A percentile compares a stretch with the other conserved stretches of the same genome.
Evolutionary conservation across 2,329 filamentous ascomycete genomes (phyloP).

Genomic region (Cyphellophora attinorum): DNA sequence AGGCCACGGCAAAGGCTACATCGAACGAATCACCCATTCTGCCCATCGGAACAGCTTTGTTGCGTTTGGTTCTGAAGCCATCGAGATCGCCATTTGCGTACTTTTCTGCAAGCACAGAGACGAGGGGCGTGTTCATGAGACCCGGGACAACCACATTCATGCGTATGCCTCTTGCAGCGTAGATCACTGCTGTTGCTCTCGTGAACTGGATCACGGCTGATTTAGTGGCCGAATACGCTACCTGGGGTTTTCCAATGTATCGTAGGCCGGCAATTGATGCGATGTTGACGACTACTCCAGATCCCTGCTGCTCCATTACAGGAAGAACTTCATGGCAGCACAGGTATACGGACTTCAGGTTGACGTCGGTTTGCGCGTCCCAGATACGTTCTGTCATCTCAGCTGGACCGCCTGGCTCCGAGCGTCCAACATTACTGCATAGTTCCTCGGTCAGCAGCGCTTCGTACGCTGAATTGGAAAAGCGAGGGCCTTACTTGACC

Average conservation of each 20-base stretch:
- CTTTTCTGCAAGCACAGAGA: conserved; percentile 33
- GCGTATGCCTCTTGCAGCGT: conserved; percentile 37
- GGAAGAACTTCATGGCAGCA: conserved; percentile 44
- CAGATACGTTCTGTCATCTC: conserved; percentile 39
- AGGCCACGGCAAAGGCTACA: conserved; percentile 47
- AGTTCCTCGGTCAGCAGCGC: too few species aligned
- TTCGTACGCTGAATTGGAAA: background rate
- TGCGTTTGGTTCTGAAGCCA: conserved; percentile 41
- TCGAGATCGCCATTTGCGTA: conserved; percentile 38
- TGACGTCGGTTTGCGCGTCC: conserved; percentile 45
- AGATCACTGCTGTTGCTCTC: conserved; percentile 38
- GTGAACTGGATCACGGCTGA: conserved; percentile 38
- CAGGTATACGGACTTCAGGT: conserved; percentile 48
- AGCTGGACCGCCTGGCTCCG: conserved; percentile 43
- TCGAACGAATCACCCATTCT: conserved; percentile 52
- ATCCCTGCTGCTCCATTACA: conserved; percentile 42
- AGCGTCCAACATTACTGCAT: conserved; percentile 52
- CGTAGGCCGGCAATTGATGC: conserved; percentile 44
- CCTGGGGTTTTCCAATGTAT: conserved; percentile 43
- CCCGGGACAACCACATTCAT: conserved; percentile 49
- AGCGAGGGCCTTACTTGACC: background rate
- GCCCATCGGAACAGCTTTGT: conserved; percentile 49
- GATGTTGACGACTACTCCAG: conserved; percentile 38
- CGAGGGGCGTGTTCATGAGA: conserved; percentile 47
- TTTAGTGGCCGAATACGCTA: conserved; percentile 40